Conservation (phyloP, 2,329 filamentous ascomycete genomes). For the Tolypocladium inflatum region DNA sequence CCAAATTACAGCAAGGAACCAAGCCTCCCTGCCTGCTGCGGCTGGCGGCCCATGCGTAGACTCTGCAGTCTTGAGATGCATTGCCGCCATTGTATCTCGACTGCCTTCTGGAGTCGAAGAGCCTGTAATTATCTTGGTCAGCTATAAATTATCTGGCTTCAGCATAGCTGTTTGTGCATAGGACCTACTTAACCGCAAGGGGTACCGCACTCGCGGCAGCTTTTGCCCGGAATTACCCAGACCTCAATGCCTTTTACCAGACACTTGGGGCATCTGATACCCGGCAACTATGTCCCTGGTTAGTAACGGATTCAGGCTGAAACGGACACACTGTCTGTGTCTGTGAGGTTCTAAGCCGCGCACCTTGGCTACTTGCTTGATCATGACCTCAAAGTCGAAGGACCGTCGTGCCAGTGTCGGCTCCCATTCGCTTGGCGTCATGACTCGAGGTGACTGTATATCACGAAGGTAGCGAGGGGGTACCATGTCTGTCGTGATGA, state of each 20-base stretch:
- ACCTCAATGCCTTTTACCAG: conserved; percentile 38
- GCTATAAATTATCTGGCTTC: not conserved
- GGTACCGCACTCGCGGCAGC: conserved; percentile 41
- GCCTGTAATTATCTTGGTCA: not conserved
- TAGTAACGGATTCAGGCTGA: not conserved
- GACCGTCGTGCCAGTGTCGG: not conserved
- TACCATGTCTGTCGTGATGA: not conserved
- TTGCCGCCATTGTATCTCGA: not conserved
- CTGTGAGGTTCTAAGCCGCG: not conserved
- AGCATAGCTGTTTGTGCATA: not conserved
- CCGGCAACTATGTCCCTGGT: conserved; percentile 27
- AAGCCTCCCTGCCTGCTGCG: not conserved
- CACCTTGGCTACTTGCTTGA: conserved; percentile 1
- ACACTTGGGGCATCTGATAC: conserved; percentile 43
- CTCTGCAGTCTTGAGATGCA: not conserved
- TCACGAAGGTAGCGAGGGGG: not conserved
- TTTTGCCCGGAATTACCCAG: conserved; percentile 45
- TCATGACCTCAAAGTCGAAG: not conserved
- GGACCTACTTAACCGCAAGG: conserved; percentile 19
- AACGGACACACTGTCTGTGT: not conserved
- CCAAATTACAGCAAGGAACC: not conserved
- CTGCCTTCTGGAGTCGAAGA: not conserved
- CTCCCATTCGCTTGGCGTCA: not conserved
- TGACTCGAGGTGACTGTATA: not conserved
- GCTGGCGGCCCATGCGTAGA: not conserved